Base-by-base conservation (phyloP, 768 basidiomycete genomes). In the Tylopilus rubrobrunneus region DNA sequence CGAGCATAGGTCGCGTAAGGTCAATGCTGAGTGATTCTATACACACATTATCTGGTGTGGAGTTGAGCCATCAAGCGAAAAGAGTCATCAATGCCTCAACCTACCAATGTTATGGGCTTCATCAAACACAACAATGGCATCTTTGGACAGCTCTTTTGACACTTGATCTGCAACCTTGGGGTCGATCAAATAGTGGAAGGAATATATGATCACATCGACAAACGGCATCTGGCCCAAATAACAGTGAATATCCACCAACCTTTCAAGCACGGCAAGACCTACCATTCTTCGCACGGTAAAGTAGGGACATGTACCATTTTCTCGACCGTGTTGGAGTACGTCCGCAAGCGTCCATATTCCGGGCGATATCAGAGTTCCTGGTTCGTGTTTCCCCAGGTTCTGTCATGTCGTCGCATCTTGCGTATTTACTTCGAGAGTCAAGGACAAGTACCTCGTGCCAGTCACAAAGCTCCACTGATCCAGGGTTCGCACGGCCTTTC, bases 91-190 rank as follows among this genome's bases (percentile, higher is more conserved):
- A 49, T 33, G 51, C 37, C 37, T 49, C 47, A 27, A 59, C 78
- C 52, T 61, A 94, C 95, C 95, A 48, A 99, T 99, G 68, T 99
- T 99, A 71, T 99, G 97, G 15, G 97, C 97, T 67, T 99, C 97
- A 65, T 99, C 97, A 64, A 99, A 99, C 2, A 99, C 97, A 37
- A 99, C 94, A 49, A 99, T 99, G 29, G 93, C 88, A 68, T 99
- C 97, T 64, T 98, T 98, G 8, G 89, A 91, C 74, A 99, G 78
- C 69, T 99, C 97, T 66, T 92, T 95, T 2, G 97, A 98, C 14
- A 99, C 97, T 73, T 98, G 95, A 62, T 98, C 97, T 0, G 97
- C 97, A 40, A 99, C 95, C 72, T 99, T 99, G 2, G 97, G 97
- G 73, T 99, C 97, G 29, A 99, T 82, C 29, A 99, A 78, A 69